Evolutionary conservation across 2,329 filamentous ascomycete species (phyloP).

Genomic region (Neonectria sp.): DNA sequence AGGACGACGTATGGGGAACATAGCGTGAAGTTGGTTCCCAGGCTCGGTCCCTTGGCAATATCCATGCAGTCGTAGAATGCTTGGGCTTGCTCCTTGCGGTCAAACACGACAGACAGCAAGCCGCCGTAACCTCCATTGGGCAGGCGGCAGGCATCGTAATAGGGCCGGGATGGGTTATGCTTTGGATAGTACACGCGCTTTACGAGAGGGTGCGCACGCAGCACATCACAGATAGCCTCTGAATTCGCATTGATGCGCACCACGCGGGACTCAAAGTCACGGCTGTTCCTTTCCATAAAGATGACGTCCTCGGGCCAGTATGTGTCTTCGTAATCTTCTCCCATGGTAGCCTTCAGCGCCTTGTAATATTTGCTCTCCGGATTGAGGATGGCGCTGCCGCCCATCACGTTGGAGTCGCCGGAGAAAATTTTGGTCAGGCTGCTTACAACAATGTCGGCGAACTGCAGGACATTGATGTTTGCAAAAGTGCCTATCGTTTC

Average conservation of each 20-base stretch:
- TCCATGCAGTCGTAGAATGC: slow-evolving; percentile 89
- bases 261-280: slow-evolving; percentile 88
- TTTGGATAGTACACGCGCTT: slow-evolving; percentile 92
- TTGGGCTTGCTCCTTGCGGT: slow-evolving; percentile 77
- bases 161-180: slow-evolving; percentile 75
- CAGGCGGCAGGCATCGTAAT: slow-evolving; percentile 85
- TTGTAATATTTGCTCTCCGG: slow-evolving; percentile 79
- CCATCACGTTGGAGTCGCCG: slow-evolving; percentile 98
- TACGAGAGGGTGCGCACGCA: slow-evolving; percentile 74
- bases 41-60: slow-evolving; percentile 92
- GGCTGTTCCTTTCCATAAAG: slow-evolving; percentile 96
- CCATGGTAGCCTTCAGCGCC: slow-evolving; percentile 76
- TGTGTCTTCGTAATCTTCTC: slow-evolving; percentile 83
- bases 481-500: slow-evolving; percentile 98
- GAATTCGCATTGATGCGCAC: slow-evolving; percentile 89
- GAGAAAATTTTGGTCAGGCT: slow-evolving; percentile 98
- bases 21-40: slow-evolving; percentile 97
- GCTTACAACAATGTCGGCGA: slow-evolving; percentile 92
- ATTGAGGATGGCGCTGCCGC: slow-evolving; percentile 79
- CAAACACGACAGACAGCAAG: slow-evolving; percentile 87
- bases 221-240: slow-evolving; percentile 83
- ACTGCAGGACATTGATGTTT: slow-evolving; percentile 93
- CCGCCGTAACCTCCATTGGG: slow-evolving; percentile 89
- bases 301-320: slow-evolving; percentile 96
- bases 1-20: slow-evolving; percentile 92